Evolutionary conservation across 192 early-diverging fungal genomes (phyloP).

Genomic region (Obelidium mucronatum): DNA sequence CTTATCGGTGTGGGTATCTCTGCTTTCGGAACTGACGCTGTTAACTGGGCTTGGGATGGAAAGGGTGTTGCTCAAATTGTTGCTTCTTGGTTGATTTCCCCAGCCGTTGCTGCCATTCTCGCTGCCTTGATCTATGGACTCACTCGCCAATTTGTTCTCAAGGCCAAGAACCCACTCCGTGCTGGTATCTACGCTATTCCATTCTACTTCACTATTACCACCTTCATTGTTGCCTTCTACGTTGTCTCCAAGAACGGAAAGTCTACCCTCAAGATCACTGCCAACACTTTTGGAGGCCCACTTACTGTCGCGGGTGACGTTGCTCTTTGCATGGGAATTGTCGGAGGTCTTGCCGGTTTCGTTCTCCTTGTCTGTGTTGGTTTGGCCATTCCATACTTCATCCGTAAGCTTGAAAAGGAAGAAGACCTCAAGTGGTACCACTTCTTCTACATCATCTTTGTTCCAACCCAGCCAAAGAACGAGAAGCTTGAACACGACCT

Average conservation of each 20-base stretch:
- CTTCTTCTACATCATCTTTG: conserved; percentile 63
- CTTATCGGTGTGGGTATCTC: conserved; percentile 78
- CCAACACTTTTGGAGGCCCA: conserved; percentile 9
- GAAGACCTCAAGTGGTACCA: conserved; percentile 81
- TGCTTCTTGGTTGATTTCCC: conserved; percentile 80
- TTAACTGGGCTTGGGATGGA: conserved; percentile 65
- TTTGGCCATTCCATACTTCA: conserved; percentile 74
- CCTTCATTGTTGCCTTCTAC: conserved; percentile 71
- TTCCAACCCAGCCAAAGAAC: conserved; percentile 56
- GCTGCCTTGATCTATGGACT: conserved; percentile 70
- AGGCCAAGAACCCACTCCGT: conserved; percentile 67
- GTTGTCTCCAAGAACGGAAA: conserved; percentile 73
- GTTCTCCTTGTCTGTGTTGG: conserved; percentile 64
- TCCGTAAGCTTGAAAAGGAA: conserved; percentile 66
- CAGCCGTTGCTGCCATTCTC: conserved; percentile 69
- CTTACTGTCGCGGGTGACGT: conserved; percentile 19
- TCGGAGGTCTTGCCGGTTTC: conserved; percentile 63
- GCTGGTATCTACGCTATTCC: conserved; percentile 74
- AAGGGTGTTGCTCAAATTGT: conserved; percentile 59
- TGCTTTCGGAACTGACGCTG: conserved; percentile 66
- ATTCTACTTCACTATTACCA: conserved; percentile 72
- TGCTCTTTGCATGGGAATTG: conserved; percentile 67
- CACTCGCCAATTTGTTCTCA: conserved; percentile 69
- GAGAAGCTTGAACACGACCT: conserved; percentile 31
- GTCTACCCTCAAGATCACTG: conserved; percentile 24